Evolutionary conservation across 331 rosid genomes (phyloP), one percentile per base, ranked within the genome.

Genomic region (Quercus tomentella): DNA sequence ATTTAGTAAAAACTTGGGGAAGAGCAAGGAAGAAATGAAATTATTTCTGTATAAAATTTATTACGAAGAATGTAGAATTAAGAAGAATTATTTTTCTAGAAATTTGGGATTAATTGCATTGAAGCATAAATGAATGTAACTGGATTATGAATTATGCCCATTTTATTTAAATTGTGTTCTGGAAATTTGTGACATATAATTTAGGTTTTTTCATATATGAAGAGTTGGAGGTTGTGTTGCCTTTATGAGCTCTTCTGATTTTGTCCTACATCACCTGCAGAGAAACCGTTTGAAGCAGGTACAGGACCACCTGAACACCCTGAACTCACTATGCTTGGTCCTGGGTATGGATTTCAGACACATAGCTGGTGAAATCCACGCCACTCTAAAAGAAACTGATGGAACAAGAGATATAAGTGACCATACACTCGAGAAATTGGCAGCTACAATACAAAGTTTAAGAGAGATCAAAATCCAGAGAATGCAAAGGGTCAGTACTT

Each of bases 401-500:
- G 26, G 14, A 23, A 72, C 57, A 43, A 76, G 54, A 54, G 89
- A 86, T 75, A 63, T 86, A 41, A 86, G 82, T 55, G 80, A 83
- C 73, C 30, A 41, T 23, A 66, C 89, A 56, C 31, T 83, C 1
- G 74, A 83, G 70, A 84, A 71, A 26, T 81, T 83, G 80, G 63
- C 82, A 12, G 62, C 82, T 75, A 86, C 79, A 68, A 81, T 86
- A 30, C 75, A 76, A 84, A 72, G 69, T 78, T 84, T 81, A 70
- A 78, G 73, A 63, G 79, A 84, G 78, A 69, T 83, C 63, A 86
- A 81, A 73, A 57, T 72, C 21, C 87, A 83, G 28, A 86, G 87
- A 86, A 86, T 80, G 82, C 84, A 82, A 51, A 88, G 78, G 91
- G 97, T 93, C 51, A 17, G 77, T 79, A 74, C 43, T 56, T 66